Evolutionary conservation across 768 basidiomycete genomes (phyloP).

Genomic region (Suillus ampliporus): DNA sequence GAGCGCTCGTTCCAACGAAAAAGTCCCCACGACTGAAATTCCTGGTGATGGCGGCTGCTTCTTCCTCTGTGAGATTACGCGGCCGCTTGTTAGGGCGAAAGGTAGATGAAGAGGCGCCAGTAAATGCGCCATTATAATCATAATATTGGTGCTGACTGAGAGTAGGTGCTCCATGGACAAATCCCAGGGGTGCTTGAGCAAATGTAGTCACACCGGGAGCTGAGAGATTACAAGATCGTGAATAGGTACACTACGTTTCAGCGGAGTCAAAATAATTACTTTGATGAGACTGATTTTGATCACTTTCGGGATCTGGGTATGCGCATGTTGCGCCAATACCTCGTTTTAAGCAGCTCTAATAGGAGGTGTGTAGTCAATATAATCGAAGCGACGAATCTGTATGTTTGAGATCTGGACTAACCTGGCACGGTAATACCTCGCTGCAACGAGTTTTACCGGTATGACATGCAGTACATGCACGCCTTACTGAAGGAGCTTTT

Average conservation of each 20-base stretch:
- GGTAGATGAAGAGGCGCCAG: slow-evolving; percentile 72
- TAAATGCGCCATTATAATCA: slow-evolving; percentile 74
- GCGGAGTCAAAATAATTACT: slow-evolving; percentile 22
- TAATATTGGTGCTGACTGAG: slow-evolving; percentile 70
- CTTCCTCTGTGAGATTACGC: slow-evolving; percentile 81
- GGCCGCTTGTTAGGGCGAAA: slow-evolving; percentile 84
- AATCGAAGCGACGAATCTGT: not conserved
- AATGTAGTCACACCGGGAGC: slow-evolving; percentile 44
- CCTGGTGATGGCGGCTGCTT: slow-evolving; percentile 82
- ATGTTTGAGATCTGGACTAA: slow-evolving; percentile 31
- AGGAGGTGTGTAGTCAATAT: slow-evolving; percentile 4
- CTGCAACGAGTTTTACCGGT: slow-evolving; percentile 85
- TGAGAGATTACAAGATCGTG: slow-evolving; percentile 20
- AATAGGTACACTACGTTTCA: slow-evolving; percentile 10
- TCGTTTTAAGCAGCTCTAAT: slow-evolving; percentile 81
- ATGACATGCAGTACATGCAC: slow-evolving; percentile 83
- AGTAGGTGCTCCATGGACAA: slow-evolving; percentile 47
- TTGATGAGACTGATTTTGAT: slow-evolving; percentile 43
- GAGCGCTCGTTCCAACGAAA: slow-evolving; percentile 80
- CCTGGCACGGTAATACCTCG: slow-evolving; percentile 84
- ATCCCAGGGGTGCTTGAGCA: slow-evolving; percentile 44
- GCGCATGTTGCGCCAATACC: slow-evolving; percentile 72
- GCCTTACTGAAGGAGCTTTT: slow-evolving; percentile 81
- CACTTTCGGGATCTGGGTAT: slow-evolving; percentile 79
- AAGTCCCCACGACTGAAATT: slow-evolving; percentile 85